phyloP scores from a whole-genome alignment of 2,329 filamentous ascomycete species.

The Myriosclerotinia duriaeana region DNA sequence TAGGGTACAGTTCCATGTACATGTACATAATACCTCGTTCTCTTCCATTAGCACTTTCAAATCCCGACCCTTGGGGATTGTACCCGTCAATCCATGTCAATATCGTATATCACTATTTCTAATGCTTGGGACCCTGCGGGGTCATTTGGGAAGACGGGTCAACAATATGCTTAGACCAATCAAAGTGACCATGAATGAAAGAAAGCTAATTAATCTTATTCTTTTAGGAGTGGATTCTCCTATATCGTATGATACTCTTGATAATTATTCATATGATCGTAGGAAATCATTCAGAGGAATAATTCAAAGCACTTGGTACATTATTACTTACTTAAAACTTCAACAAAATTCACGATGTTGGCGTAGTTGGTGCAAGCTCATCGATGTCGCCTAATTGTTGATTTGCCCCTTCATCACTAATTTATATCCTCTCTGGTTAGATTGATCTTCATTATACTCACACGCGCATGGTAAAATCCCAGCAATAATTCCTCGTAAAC shows the following conservation, averaged over 20 bases:
- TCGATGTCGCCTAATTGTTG: background rate
- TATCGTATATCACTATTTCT: background rate
- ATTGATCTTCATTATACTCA: background rate
- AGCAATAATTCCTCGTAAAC: background rate
- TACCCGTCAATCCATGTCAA: background rate
- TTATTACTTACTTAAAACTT: background rate
- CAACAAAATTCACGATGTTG: background rate
- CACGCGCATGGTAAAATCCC: background rate
- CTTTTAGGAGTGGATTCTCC: no score
- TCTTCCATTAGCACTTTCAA: background rate
- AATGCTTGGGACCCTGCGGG: slow-evolving; percentile 6
- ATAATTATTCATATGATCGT: no score
- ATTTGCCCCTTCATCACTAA: slow-evolving; percentile 7
- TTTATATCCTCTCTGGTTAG: background rate
- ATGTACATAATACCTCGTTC: background rate
- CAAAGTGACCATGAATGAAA: background rate
- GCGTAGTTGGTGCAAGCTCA: background rate
- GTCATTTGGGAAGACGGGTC: slow-evolving; percentile 8
- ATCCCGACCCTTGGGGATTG: background rate
- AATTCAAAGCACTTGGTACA: background rate
- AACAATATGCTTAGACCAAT: background rate
- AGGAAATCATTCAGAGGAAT: background rate
- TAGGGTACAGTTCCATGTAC: background rate
- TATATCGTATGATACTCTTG: background rate
- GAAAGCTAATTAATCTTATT: background rate